Conservation (phyloP, 768 basidiomycete genomes). For the Calocybe gangraenosa region DNA sequence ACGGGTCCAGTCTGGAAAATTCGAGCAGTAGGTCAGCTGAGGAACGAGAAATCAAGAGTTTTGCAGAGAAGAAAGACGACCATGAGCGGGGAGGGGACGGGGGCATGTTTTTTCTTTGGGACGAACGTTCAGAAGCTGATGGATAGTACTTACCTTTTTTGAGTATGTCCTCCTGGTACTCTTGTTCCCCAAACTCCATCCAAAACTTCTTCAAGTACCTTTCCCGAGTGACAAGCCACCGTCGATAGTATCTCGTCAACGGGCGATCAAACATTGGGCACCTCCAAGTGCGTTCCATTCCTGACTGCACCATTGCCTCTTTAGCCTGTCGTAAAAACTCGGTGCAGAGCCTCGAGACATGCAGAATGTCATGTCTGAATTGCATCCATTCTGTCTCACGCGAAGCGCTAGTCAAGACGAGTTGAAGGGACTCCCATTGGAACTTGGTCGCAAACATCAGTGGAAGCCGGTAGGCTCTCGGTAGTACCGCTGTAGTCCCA, state of each 20-base stretch:
- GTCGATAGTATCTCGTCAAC: conserved; percentile 35
- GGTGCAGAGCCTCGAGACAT: conserved; percentile 35
- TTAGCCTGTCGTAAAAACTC: conserved; percentile 30
- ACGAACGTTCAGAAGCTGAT: too few relatives aligned
- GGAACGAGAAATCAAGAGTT: neutral
- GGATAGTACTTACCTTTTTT: conserved; percentile 34
- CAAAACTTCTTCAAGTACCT: conserved; percentile 34
- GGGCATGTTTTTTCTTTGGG: too few relatives aligned
- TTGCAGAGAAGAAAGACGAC: neutral
- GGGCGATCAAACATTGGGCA: conserved; percentile 38
- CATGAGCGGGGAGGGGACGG: neutral
- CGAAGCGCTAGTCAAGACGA: conserved; percentile 32
- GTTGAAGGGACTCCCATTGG: conserved; percentile 36
- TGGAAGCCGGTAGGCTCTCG: conserved; percentile 37
- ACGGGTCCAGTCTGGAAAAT: conserved; percentile 31
- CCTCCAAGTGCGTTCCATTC: conserved; percentile 34
- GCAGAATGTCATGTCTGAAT: conserved; percentile 38
- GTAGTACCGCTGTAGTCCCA: conserved; percentile 22
- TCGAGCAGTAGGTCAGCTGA: neutral
- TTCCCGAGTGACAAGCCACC: conserved; percentile 37
- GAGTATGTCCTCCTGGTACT: conserved; percentile 34
- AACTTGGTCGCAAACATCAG: conserved; percentile 43
- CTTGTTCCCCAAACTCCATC: conserved; percentile 38
- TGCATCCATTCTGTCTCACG: conserved; percentile 36
- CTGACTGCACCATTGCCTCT: conserved; percentile 21